Conservation (phyloP, 768 basidiomycete genomes). For the Amanita phalloides region DNA sequence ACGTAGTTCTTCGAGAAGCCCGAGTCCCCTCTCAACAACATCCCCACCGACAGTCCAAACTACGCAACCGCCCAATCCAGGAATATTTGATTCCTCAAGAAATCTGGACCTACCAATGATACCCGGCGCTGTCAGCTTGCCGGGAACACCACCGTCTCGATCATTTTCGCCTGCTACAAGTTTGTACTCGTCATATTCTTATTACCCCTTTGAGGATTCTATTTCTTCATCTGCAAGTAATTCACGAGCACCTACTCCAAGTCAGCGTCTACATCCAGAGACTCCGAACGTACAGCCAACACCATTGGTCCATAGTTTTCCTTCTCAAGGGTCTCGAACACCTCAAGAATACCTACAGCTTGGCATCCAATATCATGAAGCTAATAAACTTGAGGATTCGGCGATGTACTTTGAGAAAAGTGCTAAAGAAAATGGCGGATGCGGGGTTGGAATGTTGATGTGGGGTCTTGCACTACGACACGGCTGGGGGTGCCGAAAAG, state of each 20-base stretch:
- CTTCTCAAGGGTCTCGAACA: constrained; percentile 18
- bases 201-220: constrained; percentile 44
- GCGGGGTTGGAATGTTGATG: constrained; percentile 88
- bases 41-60: not conserved
- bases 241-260: constrained; percentile 5
- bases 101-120: not conserved
- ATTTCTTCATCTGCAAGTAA: constrained; percentile 31
- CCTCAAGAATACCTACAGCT: constrained; percentile 65
- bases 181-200: constrained; percentile 59
- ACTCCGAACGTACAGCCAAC: constrained; percentile 4
- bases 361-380: constrained; percentile 72
- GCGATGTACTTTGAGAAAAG: constrained; percentile 68
- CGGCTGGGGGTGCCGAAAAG: constrained; percentile 80
- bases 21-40: constrained; percentile 4
- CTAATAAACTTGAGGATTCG: constrained; percentile 57
- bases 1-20: constrained; percentile 5
- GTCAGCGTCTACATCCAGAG: not conserved
- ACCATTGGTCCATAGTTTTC: constrained; percentile 7
- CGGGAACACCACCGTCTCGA: constrained; percentile 25
- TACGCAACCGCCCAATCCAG: not conserved
- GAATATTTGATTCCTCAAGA: not conserved
- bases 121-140: not conserved
- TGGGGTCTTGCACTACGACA: constrained; percentile 79
- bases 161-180: constrained; percentile 22
- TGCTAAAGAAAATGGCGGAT: constrained; percentile 66